phyloP scores from a whole-genome alignment of 2,329 filamentous ascomycete genomes.

The Neoscytalidium dimidiatum region DNA sequence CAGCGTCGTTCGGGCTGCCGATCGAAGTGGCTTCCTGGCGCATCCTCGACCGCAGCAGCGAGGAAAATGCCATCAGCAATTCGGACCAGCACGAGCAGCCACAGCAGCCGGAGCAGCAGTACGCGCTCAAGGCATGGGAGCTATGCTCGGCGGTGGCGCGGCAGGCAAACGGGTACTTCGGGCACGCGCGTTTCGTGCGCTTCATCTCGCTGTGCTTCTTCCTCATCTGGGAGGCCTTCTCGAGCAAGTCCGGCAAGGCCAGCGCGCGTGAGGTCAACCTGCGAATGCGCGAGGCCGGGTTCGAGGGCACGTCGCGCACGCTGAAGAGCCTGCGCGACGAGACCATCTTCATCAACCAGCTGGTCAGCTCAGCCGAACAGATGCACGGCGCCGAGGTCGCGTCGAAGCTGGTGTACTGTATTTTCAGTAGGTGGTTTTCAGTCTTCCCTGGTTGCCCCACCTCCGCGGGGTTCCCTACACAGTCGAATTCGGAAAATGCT shows the following conservation, averaged over 20 bases:
- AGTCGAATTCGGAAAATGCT: background rate
- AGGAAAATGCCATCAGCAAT: no score
- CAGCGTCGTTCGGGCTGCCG: background rate
- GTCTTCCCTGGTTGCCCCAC: background rate
- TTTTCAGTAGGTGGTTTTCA: background rate
- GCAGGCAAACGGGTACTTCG: slow-evolving; percentile 15
- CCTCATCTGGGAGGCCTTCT: slow-evolving; percentile 13
- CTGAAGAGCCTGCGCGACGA: slow-evolving; percentile 17
- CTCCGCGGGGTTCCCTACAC: background rate
- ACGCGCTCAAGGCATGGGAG: slow-evolving; percentile 11
- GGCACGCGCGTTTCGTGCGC: slow-evolving; percentile 11
- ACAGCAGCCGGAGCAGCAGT: background rate
- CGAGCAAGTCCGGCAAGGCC: slow-evolving; percentile 12
- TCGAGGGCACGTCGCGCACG: slow-evolving; percentile 13
- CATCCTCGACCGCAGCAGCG: no score
- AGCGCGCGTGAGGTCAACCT: slow-evolving; percentile 18
- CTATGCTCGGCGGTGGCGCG: slow-evolving; percentile 11
- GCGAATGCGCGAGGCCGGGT: slow-evolving; percentile 18
- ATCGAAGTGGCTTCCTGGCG: no score
- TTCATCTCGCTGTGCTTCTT: slow-evolving; percentile 19
- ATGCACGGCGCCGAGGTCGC: background rate
- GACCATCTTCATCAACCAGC: slow-evolving; percentile 15
- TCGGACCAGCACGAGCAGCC: background rate
- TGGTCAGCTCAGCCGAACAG: slow-evolving; percentile 14
- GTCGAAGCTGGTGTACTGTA: background rate